Percentiles rank a stretch among this genome's conserved stretches.
These are phyloP conservation scores for Neopestalotiopsis rosae DNA, from an alignment of 2,329 filamentous ascomycete species.

Conservation along the genomic window DNA sequence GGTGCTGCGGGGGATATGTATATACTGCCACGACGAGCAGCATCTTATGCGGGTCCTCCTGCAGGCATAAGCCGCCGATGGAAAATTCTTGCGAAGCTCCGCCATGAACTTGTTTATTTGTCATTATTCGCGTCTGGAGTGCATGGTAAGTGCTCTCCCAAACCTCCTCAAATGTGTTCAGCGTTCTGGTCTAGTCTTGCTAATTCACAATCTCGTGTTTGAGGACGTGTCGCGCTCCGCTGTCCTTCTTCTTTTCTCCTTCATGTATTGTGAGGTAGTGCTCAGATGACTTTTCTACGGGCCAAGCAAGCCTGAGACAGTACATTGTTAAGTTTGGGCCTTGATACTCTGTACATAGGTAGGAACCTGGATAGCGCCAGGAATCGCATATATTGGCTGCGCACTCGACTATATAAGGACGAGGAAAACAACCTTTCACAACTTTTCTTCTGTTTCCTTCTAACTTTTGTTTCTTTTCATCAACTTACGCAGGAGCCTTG, in stretches of 20 bases:
- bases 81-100: background rate
- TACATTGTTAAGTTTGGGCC: background rate
- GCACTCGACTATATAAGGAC: background rate
- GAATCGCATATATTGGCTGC: background rate
- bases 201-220: no score
- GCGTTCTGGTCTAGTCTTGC: no score
- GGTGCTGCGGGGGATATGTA: background rate
- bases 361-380: background rate
- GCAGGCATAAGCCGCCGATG: background rate
- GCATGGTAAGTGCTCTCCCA: background rate
- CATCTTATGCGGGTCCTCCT: background rate
- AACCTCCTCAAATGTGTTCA: background rate
- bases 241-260: no score
- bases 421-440: background rate
- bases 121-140: background rate
- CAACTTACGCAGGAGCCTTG: background rate
- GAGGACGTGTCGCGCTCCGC: no score
- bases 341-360: background rate
- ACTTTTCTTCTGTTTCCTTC: background rate
- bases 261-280: background rate
- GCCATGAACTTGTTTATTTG: background rate
- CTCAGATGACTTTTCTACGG: background rate
- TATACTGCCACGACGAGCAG: background rate
- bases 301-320: background rate
- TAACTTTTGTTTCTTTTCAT: background rate